phyloP scores from a whole-genome alignment of 1,139 yeast species.

The Yamadazyma atmosphaerica region DNA sequence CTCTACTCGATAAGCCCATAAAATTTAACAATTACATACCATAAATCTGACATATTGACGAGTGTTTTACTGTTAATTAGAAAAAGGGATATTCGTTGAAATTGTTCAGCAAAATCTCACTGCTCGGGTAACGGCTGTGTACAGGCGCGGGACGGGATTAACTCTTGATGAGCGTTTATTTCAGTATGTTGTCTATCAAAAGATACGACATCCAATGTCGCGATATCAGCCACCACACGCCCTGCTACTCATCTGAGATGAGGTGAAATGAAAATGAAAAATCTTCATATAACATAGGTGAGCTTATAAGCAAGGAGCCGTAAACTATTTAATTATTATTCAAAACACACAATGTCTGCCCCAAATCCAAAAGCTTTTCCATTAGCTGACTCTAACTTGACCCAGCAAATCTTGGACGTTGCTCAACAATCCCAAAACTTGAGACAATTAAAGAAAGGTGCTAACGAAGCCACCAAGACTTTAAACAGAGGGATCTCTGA shows the following conservation, averaged over 20 bases:
- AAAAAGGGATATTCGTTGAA: constrained; percentile 1
- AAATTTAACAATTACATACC: constrained; percentile 39
- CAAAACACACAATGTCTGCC: constrained; percentile 50
- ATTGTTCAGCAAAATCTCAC: constrained; percentile 2
- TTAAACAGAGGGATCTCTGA: constrained; percentile 99
- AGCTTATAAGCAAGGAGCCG: constrained; percentile 70
- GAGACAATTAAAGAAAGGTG: constrained; percentile 99
- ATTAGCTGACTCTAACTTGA: constrained; percentile 90
- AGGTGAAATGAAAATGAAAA: constrained; percentile 6
- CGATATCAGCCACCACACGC: no score
- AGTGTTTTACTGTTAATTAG: background rate
- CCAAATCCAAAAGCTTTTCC: constrained; percentile 98
- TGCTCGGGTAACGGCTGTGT: constrained; percentile 5
- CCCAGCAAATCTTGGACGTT: constrained; percentile 96
- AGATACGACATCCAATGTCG: no score
- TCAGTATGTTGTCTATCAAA: no score
- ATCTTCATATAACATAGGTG: constrained; percentile 30
- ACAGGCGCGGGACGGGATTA: constrained; percentile 5
- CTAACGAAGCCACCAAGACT: constrained; percentile 99
- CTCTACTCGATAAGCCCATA: no score
- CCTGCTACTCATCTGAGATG: no score
- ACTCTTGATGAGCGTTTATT: constrained; percentile 7
- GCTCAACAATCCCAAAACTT: constrained; percentile 97
- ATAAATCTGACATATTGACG: constrained; percentile 51
- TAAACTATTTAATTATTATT: no score